Evolutionary conservation across 345 rosid genomes (phyloP).

Genomic region (Ailanthus altissimus): DNA sequence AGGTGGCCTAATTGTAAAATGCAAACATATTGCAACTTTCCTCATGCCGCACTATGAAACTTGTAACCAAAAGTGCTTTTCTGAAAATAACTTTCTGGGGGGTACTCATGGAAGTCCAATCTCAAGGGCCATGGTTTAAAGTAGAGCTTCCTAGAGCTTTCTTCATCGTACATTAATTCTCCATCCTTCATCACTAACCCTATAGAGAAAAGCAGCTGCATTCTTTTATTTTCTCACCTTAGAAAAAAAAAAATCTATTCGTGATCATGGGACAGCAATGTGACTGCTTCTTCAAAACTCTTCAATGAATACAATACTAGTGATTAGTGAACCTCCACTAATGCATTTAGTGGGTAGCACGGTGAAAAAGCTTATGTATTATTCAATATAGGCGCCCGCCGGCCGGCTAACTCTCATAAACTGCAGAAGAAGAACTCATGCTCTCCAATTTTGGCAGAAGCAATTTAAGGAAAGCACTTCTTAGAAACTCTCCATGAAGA

Average conservation of each 20-base stretch:
- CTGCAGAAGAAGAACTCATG: neutral
- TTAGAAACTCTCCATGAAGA: neutral
- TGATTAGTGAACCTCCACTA: neutral
- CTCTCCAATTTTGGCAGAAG: neutral
- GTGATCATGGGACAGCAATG: neutral
- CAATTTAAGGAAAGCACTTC: neutral
- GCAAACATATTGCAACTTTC: neutral
- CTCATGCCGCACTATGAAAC: neutral
- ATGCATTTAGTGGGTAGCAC: constrained; percentile 5
- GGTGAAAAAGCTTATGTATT: neutral
- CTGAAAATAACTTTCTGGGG: neutral
- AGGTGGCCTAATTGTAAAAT: neutral
- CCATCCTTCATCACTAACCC: neutral
- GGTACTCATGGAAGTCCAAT: constrained; percentile 12
- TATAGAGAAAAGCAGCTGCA: neutral
- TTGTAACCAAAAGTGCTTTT: neutral
- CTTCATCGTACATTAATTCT: neutral
- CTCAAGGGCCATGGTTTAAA: neutral
- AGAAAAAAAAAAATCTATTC: neutral
- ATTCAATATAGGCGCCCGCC: neutral
- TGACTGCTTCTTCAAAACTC: neutral
- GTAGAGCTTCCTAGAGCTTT: neutral
- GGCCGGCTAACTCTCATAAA: neutral
- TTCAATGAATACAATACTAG: neutral
- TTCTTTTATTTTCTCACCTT: neutral